A percentile compares a stretch with the other conserved stretches of the same genome.
These are phyloP conservation scores for Calonectria pteridis DNA, from an alignment of 2,329 filamentous ascomycete species.

Conservation along the genomic window DNA sequence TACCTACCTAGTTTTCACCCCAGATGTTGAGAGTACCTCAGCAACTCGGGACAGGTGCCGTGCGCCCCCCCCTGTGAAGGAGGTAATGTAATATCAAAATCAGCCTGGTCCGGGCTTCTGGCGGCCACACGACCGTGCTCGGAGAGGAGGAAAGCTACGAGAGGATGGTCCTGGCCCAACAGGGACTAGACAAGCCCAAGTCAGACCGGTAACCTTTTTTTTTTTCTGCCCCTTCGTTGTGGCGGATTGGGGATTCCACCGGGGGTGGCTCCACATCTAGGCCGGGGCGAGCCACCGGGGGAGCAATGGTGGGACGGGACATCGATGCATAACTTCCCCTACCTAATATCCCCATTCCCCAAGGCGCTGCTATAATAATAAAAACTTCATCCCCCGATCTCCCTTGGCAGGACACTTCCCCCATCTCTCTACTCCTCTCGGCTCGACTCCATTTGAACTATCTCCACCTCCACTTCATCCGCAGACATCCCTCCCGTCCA, in stretches of 20 bases:
- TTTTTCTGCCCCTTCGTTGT: not conserved
- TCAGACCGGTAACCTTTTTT: constrained; percentile 3
- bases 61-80: constrained; percentile 1
- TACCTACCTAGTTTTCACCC: not conserved
- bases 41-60: not conserved
- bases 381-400: not conserved
- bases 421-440: not conserved
- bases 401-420: not conserved
- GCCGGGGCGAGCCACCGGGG: constrained; percentile 2
- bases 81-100: constrained; percentile 8
- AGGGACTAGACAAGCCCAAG: not conserved
- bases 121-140: not conserved
- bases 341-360: constrained; percentile 14
- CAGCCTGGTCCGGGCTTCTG: constrained; percentile 6
- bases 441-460: not conserved
- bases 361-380: constrained; percentile 4
- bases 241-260: constrained; percentile 1
- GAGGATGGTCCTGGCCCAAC: not conserved
- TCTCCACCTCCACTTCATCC: not conserved
- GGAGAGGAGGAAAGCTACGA: not conserved
- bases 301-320: constrained; percentile 6
- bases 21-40: not conserved
- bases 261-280: constrained; percentile 4
- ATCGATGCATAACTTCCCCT: constrained; percentile 15
- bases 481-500: no score